Conservation (phyloP, 352 stramenopile species). For the Blastocystis sp. region DNA sequence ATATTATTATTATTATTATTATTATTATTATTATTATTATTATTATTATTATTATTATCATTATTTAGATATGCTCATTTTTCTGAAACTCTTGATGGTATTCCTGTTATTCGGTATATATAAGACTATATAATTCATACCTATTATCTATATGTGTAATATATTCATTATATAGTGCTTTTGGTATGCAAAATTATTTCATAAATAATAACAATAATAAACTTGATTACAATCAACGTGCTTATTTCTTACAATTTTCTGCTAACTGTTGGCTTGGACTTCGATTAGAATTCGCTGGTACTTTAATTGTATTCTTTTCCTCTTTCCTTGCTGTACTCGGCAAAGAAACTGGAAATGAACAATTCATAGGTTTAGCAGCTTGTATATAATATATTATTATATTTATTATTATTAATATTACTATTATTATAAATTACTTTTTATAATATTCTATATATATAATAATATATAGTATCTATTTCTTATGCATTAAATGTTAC, state of each 20-base stretch:
- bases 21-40: too few species aligned
- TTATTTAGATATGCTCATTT: too few species aligned
- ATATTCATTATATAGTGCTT: too few species aligned
- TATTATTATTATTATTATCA: too few species aligned
- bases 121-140: too few species aligned
- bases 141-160: too few species aligned
- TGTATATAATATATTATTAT: too few species aligned
- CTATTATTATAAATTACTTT: too few species aligned
- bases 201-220: slow-evolving; percentile 40
- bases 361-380: slow-evolving; percentile 61
- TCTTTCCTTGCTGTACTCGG: slow-evolving; percentile 62
- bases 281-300: slow-evolving; percentile 67
- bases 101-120: slow-evolving; percentile 71
- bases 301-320: slow-evolving; percentile 65
- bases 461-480: too few species aligned
- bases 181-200: slow-evolving; percentile 29
- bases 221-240: slow-evolving; percentile 46
- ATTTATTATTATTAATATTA: too few species aligned
- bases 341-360: slow-evolving; percentile 38
- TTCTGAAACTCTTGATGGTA: slow-evolving; percentile 60
- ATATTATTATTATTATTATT: too few species aligned
- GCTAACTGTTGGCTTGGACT: slow-evolving; percentile 82
- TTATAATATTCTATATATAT: too few species aligned
- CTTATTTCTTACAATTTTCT: slow-evolving; percentile 66
- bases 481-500: slow-evolving; percentile 74